Base-by-base conservation (phyloP, 1,139 yeast genomes). In the Kodamaea sp. region DNA sequence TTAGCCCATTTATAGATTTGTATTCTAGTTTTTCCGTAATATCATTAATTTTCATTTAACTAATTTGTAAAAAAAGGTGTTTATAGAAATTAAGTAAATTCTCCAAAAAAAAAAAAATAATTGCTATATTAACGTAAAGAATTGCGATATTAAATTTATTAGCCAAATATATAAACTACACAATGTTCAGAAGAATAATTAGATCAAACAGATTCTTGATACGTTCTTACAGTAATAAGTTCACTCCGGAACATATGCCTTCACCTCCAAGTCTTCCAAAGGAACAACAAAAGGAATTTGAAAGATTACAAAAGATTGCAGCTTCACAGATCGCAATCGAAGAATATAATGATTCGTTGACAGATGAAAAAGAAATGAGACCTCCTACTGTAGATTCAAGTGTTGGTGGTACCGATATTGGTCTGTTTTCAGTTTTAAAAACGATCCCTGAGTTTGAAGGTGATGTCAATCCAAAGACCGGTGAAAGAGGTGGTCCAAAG, bases 401-500 rank as follows among this genome's bases (percentile, higher is more conserved):
- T 22, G 34, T 34, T 5, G 33, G 32, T 10, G 35, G 68, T 24
- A 73, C 79, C 29, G 87, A 81, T 47, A 75, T 81, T 34, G 87
- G 86, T 2, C 70, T 75, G 7, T 75, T 82, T 49, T 83, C 80
- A 45, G 79, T 73, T 49, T 74, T 82, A 58, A 80, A 83, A 60
- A 84, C 89, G 4, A 82, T 88, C 40, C 96, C 96, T 1, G 99
- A 94, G 53, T 92, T 92, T 55, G 97, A 90, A 62, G 99, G 99
- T 1, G 92, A 90, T 44, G 80, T 75, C 27, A 92, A 92, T 55
- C 99, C 99, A 0, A 74, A 72, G 42, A 90, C 97, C 1, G 98
- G 98, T 2, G 99, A 94, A 62, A 71, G 83, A 26, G 96, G 96
- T 31, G 99, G 98, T 0, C 99, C 99, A n/a, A 94, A 94, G 55